Percentiles rank a stretch among this genome's conserved stretches.
Conservation (phyloP, 2,329 filamentous ascomycete species). For the Diaporthe sp. region DNA sequence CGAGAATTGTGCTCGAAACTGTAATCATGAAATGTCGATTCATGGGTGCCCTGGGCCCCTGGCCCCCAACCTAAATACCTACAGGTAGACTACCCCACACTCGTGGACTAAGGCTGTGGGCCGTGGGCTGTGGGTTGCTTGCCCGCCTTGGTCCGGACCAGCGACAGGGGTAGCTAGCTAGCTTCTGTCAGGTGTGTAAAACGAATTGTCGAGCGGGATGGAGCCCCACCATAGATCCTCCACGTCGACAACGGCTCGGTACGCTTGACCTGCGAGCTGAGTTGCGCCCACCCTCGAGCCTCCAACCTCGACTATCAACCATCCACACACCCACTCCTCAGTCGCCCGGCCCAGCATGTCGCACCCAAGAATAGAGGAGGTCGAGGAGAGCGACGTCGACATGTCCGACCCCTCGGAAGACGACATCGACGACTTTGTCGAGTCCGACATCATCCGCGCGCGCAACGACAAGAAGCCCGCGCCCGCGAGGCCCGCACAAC, state of each 20-base stretch:
- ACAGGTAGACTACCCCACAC: too few relatives aligned
- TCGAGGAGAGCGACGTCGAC: conserved; percentile 83
- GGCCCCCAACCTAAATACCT: neutral
- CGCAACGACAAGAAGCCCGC: conserved; percentile 46
- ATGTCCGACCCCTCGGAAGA: conserved; percentile 88
- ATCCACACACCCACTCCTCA: neutral
- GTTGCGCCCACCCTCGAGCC: neutral
- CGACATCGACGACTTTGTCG: conserved; percentile 78
- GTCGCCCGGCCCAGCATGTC: conserved; percentile 72
- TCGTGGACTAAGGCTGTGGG: neutral
- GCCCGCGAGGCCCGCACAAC: conserved; percentile 35
- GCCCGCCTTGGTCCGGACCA: neutral
- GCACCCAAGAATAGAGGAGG: conserved; percentile 91
- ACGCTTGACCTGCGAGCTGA: conserved; percentile 1
- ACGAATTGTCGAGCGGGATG: conserved; percentile 16
- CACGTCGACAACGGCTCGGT: conserved; percentile 32
- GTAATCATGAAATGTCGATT: neutral
- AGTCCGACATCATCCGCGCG: conserved; percentile 69
- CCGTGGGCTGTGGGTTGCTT: neutral
- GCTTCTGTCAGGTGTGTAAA: conserved; percentile 12
- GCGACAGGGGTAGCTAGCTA: conserved; percentile 27
- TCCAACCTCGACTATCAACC: neutral
- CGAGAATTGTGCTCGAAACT: neutral
- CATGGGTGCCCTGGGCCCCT: neutral
- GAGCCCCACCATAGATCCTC: conserved; percentile 34